These are phyloP conservation scores for Sarocladium brachiariae DNA, from an alignment of 2,329 filamentous ascomycete genomes.

Conservation along the genomic window DNA sequence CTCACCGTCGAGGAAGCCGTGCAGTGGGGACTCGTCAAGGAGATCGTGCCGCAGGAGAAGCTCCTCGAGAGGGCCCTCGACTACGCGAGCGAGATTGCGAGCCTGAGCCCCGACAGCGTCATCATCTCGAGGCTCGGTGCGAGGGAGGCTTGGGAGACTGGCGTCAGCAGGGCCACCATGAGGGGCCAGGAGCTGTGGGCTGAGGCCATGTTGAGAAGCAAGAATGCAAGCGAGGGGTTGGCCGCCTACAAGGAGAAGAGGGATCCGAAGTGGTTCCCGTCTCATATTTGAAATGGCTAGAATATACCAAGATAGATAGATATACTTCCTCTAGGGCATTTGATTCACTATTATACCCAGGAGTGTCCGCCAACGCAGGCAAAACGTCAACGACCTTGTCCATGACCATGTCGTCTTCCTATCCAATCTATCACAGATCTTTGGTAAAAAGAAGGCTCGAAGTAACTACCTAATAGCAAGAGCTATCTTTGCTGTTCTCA, in stretches of 20 bases:
- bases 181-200: constrained; percentile 24
- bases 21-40: constrained; percentile 23
- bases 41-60: constrained; percentile 23
- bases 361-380: too few relatives aligned
- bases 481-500: too few relatives aligned
- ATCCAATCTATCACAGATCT: too few relatives aligned
- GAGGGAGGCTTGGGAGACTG: constrained; percentile 28
- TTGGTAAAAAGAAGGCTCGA: too few relatives aligned
- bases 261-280: constrained; percentile 22
- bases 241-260: constrained; percentile 25
- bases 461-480: too few relatives aligned
- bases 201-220: constrained; percentile 22
- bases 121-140: constrained; percentile 25
- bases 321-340: not conserved
- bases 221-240: constrained; percentile 22
- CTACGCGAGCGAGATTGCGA: constrained; percentile 24
- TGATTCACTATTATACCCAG: too few relatives aligned
- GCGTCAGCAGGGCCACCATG: constrained; percentile 26
- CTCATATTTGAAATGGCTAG: constrained; percentile 15
- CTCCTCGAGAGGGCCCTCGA: constrained; percentile 22
- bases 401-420: too few relatives aligned
- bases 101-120: constrained; percentile 26
- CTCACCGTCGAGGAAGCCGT: constrained; percentile 22
- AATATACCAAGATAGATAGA: too few relatives aligned
- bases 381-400: too few relatives aligned